Conservation (phyloP, 1,284 basidiomycete genomes). For the Schizophyllum amplum region DNA sequence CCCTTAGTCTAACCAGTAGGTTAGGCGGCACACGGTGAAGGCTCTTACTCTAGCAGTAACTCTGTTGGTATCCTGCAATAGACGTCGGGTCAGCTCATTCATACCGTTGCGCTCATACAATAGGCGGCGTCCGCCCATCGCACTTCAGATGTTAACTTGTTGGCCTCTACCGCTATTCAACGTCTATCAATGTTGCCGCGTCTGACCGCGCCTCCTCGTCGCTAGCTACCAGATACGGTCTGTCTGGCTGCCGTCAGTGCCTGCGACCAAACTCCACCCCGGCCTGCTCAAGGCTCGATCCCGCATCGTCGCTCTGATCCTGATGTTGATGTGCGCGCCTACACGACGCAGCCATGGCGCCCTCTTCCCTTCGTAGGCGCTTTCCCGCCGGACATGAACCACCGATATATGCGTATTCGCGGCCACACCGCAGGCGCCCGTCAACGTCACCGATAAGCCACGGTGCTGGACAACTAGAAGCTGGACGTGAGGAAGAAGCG, state of each 20-base stretch:
- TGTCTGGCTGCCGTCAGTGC: neutral
- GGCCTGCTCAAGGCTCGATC: neutral
- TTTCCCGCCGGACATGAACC: neutral
- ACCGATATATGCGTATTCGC: neutral
- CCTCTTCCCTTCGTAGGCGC: neutral
- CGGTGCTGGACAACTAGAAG: neutral
- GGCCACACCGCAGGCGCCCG: neutral
- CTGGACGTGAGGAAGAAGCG: neutral
- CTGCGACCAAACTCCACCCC: neutral
- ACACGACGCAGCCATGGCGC: neutral
- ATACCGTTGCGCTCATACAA: neutral
- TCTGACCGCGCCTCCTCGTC: neutral
- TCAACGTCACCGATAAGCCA: neutral
- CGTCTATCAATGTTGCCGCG: neutral
- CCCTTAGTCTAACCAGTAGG: too few species aligned
- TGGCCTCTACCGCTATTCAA: neutral
- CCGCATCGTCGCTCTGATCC: neutral
- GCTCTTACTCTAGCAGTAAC: neutral
- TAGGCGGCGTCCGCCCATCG: neutral
- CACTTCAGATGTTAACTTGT: neutral
- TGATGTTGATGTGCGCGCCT: neutral
- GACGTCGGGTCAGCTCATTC: neutral
- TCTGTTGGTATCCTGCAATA: neutral
- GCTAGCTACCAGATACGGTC: neutral
- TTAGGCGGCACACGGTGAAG: neutral